Base-by-base conservation (phyloP, 2,329 filamentous ascomycete species). In the Fusarium sterilihyphosum region DNA sequence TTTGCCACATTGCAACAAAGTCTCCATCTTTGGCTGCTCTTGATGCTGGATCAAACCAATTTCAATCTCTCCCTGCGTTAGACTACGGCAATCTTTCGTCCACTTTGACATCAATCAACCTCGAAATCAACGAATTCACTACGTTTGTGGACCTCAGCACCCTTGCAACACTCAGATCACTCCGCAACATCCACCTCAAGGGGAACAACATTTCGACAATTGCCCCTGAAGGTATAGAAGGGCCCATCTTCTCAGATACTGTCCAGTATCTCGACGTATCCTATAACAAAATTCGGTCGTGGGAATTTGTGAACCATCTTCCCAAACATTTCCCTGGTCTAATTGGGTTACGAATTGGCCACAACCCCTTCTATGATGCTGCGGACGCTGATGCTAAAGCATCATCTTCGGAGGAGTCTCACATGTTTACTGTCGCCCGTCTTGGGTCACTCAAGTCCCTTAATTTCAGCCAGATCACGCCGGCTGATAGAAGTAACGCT, bases 361-460 rank as follows among this genome's bases (percentile, higher is more conserved):
- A 95, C 80, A 98, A 98, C 76, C 95, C 96, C 9, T 87, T 98
- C 29, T 97, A 94, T 82, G 86, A 92, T 61, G 73, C 85, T 81
- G 33, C 84, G 84, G 73, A 80, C 10, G 43, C 57, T 11, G 86
- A 78, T n/a, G 80, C 84, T 61, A 85, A 84, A 61, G 82, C 84
- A 31, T 83, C 88, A 33, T 88, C 87, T 11, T 87, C 92, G 2
- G 94, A 97, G 62, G 94, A 97, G 78, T 92, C 93, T 2, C 96
- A 95, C 84, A 97, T 98, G 93, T 88, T 98, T 54, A 94, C 94
- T 2, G 86, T 97, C 33, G 94, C 92, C 35, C 93, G 95, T 6
- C 85, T 98, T 3, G 88, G 89, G 3, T 84, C 85, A 4, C 88
- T 98, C 16, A 88, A 88, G 61, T 87, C 86, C 2, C 87, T 98